phyloP scores from a whole-genome alignment of 2,329 filamentous ascomycete species.

The Macrophomina phaseolina region DNA sequence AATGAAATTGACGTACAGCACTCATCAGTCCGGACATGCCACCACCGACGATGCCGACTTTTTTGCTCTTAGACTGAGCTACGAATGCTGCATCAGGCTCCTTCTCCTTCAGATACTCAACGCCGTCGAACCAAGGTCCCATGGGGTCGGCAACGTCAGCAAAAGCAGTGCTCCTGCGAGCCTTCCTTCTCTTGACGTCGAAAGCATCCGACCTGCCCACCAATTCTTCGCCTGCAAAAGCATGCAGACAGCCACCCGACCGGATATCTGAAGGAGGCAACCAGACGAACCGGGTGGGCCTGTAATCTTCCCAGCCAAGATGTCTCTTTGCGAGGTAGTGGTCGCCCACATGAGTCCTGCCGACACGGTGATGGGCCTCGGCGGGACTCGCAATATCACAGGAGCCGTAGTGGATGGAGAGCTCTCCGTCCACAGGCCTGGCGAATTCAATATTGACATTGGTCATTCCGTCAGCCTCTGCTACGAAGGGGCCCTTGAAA shows the following conservation, averaged over 20 bases:
- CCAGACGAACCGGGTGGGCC: conserved; percentile 57
- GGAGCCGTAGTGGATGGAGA: conserved; percentile 34
- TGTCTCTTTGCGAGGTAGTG: conserved; percentile 35
- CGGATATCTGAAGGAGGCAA: conserved; percentile 49
- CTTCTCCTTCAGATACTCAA: conserved; percentile 62
- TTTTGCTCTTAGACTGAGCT: conserved; percentile 61
- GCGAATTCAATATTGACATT: conserved; percentile 34
- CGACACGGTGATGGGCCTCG: conserved; percentile 31
- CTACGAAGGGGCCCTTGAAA: conserved; percentile 31
- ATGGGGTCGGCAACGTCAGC: conserved; percentile 59
- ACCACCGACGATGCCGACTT: conserved; percentile 68
- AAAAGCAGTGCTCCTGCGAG: conserved; percentile 46
- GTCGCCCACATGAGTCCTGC: conserved; percentile 33
- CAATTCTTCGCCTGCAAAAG: conserved; percentile 47
- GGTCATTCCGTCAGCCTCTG: conserved; percentile 31
- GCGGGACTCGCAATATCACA: conserved; percentile 28
- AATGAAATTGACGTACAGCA: conserved; percentile 42
- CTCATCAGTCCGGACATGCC: conserved; percentile 71
- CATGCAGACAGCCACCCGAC: conserved; percentile 51
- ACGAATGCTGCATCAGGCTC: conserved; percentile 60
- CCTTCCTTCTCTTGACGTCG: conserved; percentile 42
- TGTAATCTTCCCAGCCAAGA: conserved; percentile 29
- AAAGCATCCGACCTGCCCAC: conserved; percentile 52
- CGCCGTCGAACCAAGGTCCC: conserved; percentile 71
- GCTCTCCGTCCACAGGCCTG: conserved; percentile 32